These are phyloP conservation scores for Phytophthora capsici DNA, from an alignment of 352 stramenopile genomes.

Conservation along the genomic window DNA sequence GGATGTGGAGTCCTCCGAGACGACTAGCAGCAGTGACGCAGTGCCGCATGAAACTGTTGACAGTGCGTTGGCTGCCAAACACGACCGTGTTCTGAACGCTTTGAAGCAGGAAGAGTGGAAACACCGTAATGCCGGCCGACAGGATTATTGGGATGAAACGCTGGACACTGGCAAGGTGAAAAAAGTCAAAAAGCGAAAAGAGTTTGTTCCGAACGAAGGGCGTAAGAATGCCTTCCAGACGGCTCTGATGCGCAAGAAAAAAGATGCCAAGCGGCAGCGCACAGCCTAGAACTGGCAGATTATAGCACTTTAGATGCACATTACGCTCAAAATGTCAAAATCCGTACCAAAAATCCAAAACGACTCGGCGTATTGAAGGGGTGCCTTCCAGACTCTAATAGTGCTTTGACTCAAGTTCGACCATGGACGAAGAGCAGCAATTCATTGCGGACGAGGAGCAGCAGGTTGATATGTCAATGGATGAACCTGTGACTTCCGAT, in stretches of 20 bases:
- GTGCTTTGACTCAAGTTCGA: neutral
- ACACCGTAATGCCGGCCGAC: conserved; percentile 64
- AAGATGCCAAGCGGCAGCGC: conserved; percentile 44
- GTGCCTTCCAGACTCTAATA: conserved; percentile 7
- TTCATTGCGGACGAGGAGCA: conserved; percentile 8
- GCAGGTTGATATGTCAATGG: conserved; percentile 5
- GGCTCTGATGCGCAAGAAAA: conserved; percentile 67
- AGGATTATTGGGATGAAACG: conserved; percentile 81
- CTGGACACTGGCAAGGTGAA: conserved; percentile 80
- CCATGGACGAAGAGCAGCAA: conserved; percentile 28
- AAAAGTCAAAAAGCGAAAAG: conserved; percentile 87
- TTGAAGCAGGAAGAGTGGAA: conserved; percentile 82
- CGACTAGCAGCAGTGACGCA: conserved; percentile 42
- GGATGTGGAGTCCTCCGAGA: conserved; percentile 53
- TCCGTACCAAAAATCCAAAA: conserved; percentile 11
- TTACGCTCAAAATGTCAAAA: conserved; percentile 21
- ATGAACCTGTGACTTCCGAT: conserved; percentile 8
- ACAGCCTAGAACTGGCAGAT: conserved; percentile 16
- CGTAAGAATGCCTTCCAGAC: conserved; percentile 73
- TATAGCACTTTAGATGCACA: conserved; percentile 30
- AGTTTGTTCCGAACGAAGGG: conserved; percentile 83
- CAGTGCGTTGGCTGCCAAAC: conserved; percentile 50
- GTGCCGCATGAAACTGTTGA: conserved; percentile 35
- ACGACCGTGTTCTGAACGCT: conserved; percentile 73
- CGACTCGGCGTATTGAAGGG: conserved; percentile 17